Evolutionary conservation across 345 rosid genomes (phyloP), one percentile per base, ranked within the genome.

Genomic region (Conringia planisiliqua): DNA sequence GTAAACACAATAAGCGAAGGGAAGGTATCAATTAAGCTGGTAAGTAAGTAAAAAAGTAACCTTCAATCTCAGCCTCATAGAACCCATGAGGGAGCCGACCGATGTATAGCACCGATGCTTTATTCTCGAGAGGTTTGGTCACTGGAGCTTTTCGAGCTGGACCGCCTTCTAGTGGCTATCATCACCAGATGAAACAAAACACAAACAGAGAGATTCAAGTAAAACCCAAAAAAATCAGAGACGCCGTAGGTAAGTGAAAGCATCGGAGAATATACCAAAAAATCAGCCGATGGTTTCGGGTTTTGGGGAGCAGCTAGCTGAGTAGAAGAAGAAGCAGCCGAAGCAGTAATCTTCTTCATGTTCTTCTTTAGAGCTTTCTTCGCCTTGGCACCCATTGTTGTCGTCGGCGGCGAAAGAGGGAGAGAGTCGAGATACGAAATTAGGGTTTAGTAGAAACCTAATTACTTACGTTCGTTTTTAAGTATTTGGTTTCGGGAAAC

Each of bases 31-130:
- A 38, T 14, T n/a, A 7, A 30, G 51, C 12, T 51, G 66, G 42
- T 35, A 7, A 47, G 1, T 1, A 13, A 33, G 65, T 29, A 29
- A 1, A 16, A 26, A 39, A 57, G 2, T 5, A 5, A 95, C 99
- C 93, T 82, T 89, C 75, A 82, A 96, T 96, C 80, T 96, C 98
- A 43, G 80, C 77, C 83, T 96, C 98, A 17, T 89, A 96, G 79
- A 96, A 92, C 2, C 97, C 98, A 75, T 92, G 98, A 2, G 98
- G 99, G 18, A 96, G 84, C 13, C 98, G 85, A 30, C 99, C 98
- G 5, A 96, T 82, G 66, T 96, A 96, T 16, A 92, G 54, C 36
- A 96, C 96, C 0, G 94, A 81, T 1, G 96, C 81, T 33, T 73
- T 80, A 36, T 38, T 79, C 63, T 81, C 83, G 4, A 57, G 47